These are phyloP conservation scores for Microbotryum saponariae DNA, from an alignment of 1,284 basidiomycete species.

Conservation along the genomic window DNA sequence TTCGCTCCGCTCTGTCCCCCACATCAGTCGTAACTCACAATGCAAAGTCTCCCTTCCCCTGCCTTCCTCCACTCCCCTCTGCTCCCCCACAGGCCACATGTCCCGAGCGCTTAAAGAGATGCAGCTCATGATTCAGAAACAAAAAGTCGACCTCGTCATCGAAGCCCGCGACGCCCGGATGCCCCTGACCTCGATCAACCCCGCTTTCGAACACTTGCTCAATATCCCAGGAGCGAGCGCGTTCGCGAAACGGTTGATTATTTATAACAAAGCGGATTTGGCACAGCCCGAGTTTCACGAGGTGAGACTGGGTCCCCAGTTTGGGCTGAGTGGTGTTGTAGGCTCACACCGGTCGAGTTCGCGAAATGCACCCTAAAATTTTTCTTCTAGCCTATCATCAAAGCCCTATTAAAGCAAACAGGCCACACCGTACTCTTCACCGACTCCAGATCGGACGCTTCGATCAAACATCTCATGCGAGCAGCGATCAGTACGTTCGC, in stretches of 20 bases:
- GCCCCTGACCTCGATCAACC: conserved; percentile 88
- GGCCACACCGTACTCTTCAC: conserved; percentile 48
- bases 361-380: neutral
- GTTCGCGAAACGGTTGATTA: conserved; percentile 61
- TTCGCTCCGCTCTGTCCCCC: neutral
- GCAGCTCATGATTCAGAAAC: conserved; percentile 56
- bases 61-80: neutral
- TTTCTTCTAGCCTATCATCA: conserved; percentile 41
- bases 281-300: conserved; percentile 75
- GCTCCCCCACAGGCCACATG: conserved; percentile 75
- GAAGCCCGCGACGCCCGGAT: conserved; percentile 89
- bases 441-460: conserved; percentile 45
- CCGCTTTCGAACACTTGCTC: conserved; percentile 63
- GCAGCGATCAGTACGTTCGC: conserved; percentile 38
- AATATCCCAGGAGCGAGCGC: conserved; percentile 13
- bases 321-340: neutral
- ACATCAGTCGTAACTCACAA: neutral
- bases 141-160: conserved; percentile 80
- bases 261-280: conserved; percentile 88
- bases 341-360: neutral
- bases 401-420: conserved; percentile 44
- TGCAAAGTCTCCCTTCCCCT: neutral
- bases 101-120: conserved; percentile 71
- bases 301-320: conserved; percentile 40
- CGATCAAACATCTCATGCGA: conserved; percentile 45